These are phyloP conservation scores for Pythium guiyangense DNA, from an alignment of 352 stramenopile genomes.

Conservation along the genomic window DNA sequence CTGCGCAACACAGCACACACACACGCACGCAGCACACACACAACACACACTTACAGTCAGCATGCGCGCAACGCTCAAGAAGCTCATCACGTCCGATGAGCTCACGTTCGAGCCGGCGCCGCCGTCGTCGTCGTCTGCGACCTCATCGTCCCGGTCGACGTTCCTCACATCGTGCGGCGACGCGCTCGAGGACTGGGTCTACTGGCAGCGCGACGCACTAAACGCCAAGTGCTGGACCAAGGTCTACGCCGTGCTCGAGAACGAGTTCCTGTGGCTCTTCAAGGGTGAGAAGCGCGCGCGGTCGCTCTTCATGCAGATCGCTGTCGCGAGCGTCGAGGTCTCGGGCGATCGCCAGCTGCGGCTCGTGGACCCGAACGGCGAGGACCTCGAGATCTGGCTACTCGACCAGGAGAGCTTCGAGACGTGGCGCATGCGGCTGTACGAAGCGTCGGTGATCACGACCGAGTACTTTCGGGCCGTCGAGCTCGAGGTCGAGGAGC, in stretches of 20 bases:
- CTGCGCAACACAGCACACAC: neutral
- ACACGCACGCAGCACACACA: neutral
- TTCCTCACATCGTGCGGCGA: slow-evolving; percentile 38
- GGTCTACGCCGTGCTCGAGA: slow-evolving; percentile 72
- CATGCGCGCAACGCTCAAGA: slow-evolving; percentile 13
- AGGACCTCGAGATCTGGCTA: slow-evolving; percentile 74
- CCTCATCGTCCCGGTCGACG: slow-evolving; percentile 34
- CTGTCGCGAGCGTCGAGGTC: slow-evolving; percentile 59
- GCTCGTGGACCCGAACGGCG: slow-evolving; percentile 69
- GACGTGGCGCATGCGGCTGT: slow-evolving; percentile 46
- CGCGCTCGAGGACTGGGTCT: slow-evolving; percentile 72
- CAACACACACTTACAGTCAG: no score
- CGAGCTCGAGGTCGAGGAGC: slow-evolving; percentile 42
- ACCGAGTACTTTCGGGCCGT: slow-evolving; percentile 61
- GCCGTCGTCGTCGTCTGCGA: slow-evolving; percentile 19
- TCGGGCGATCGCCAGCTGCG: slow-evolving; percentile 61
- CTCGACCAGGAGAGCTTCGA: slow-evolving; percentile 45
- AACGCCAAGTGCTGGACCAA: slow-evolving; percentile 78
- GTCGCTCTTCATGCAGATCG: slow-evolving; percentile 73
- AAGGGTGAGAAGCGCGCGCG: slow-evolving; percentile 50
- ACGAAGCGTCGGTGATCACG: slow-evolving; percentile 56
- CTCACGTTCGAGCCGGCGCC: slow-evolving; percentile 20
- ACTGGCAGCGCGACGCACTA: slow-evolving; percentile 73
- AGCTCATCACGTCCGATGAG: slow-evolving; percentile 18
- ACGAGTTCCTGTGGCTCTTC: slow-evolving; percentile 81